phyloP scores from a whole-genome alignment of 2,329 filamentous ascomycete species.

The Epichloe sylvatica region DNA sequence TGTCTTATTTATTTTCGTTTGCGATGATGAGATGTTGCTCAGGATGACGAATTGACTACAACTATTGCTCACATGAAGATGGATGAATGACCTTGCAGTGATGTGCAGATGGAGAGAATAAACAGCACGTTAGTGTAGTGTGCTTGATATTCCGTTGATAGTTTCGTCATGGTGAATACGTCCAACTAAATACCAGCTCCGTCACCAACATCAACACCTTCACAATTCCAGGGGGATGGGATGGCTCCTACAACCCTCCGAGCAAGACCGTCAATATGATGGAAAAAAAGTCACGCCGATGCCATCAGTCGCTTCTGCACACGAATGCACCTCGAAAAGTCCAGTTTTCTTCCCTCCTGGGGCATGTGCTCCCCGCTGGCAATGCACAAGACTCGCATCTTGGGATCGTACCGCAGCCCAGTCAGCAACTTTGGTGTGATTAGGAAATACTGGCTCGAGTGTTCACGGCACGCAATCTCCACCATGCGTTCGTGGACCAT shows the following conservation, averaged over 20 bases:
- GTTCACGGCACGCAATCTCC: slow-evolving; percentile 81
- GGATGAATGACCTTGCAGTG: too few relatives aligned
- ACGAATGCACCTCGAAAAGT: slow-evolving; percentile 32
- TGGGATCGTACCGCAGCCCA: slow-evolving; percentile 69
- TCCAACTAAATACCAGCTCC: too few relatives aligned
- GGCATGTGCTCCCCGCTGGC: slow-evolving; percentile 71
- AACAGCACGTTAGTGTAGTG: too few relatives aligned
- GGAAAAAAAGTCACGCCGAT: slow-evolving; percentile 10
- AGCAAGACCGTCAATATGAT: neutral
- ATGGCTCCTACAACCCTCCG: too few relatives aligned
- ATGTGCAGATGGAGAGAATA: too few relatives aligned
- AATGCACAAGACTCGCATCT: slow-evolving; percentile 91
- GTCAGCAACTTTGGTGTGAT: slow-evolving; percentile 92
- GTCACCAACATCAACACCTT: neutral
- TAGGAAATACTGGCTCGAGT: slow-evolving; percentile 79
- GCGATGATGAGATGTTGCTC: too few relatives aligned
- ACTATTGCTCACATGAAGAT: too few relatives aligned
- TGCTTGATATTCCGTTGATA: too few relatives aligned
- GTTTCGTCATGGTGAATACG: too few relatives aligned
- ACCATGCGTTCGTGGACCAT: slow-evolving; percentile 98
- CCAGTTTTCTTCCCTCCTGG: slow-evolving; percentile 34
- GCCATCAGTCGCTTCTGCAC: slow-evolving; percentile 28
- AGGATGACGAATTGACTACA: too few relatives aligned
- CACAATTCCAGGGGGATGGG: neutral
- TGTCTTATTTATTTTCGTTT: too few relatives aligned